Percentiles rank a stretch among this genome's conserved stretches.
Conservation (phyloP, 306 rosid species). For the Dalbergia oliveri region DNA sequence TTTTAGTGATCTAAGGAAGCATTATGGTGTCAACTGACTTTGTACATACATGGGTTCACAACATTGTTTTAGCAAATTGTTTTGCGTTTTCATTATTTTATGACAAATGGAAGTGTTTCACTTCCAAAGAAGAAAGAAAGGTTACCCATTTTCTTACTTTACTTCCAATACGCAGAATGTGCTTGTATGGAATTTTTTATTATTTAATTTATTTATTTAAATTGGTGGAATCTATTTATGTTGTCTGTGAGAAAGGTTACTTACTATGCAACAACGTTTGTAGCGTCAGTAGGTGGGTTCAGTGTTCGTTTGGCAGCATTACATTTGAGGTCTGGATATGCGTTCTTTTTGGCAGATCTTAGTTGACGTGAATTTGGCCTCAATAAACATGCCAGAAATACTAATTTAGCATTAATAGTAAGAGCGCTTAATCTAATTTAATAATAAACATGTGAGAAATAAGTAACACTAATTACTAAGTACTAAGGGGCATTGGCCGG, state of each 20-base stretch:
- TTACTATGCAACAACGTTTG: neutral
- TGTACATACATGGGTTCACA: constrained; percentile 53
- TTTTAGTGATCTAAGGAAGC: constrained; percentile 45
- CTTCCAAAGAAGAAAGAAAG: constrained; percentile 51
- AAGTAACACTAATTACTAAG: no score
- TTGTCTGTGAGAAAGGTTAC: constrained; percentile 6
- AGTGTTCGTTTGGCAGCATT: no score
- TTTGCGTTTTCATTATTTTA: constrained; percentile 45
- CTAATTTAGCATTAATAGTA: no score
- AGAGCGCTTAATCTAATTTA: no score
- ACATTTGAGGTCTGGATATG: no score
- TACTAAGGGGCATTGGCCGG: no score
- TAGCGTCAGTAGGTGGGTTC: no score
- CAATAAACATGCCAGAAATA: no score
- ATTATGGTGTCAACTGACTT: constrained; percentile 53
- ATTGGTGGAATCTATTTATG: neutral
- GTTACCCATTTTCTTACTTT: constrained; percentile 38
- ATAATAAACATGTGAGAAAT: no score
- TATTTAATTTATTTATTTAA: constrained; percentile 37
- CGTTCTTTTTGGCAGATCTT: no score
- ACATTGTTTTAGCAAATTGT: constrained; percentile 51
- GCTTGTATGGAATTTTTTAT: constrained; percentile 46
- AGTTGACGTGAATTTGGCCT: no score
- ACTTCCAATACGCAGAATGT: constrained; percentile 26
- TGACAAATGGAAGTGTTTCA: constrained; percentile 48